phyloP scores from a whole-genome alignment of 2,329 filamentous ascomycete genomes.

The Pseudocercospora ulei region DNA sequence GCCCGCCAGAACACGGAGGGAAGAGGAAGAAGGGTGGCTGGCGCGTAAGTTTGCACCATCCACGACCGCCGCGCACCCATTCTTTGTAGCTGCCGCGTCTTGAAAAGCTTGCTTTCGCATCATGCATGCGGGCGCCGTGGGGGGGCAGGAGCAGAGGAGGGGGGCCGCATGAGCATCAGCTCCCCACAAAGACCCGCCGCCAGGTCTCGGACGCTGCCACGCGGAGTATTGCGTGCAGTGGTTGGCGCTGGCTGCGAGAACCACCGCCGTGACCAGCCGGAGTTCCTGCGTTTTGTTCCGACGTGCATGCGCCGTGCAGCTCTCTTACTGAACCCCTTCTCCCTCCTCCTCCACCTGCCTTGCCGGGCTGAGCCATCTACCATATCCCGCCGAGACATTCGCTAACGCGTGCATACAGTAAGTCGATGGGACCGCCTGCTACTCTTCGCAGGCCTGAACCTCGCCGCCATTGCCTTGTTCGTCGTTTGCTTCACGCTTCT shows the following conservation, averaged over 20 bases:
- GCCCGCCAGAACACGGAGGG: slow-evolving; percentile 70
- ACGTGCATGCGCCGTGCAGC: slow-evolving; percentile 21
- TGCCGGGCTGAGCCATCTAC: slow-evolving; percentile 16
- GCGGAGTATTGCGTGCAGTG: slow-evolving; percentile 21
- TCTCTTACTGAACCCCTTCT: slow-evolving; percentile 14
- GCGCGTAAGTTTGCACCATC: slow-evolving; percentile 59
- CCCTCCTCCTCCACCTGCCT: slow-evolving; percentile 15
- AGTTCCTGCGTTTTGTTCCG: slow-evolving; percentile 28
- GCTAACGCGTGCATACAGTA: slow-evolving; percentile 51
- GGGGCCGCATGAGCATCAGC: slow-evolving; percentile 19
- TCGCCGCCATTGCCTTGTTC: slow-evolving; percentile 84
- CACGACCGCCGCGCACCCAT: slow-evolving; percentile 12
- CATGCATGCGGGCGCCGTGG: slow-evolving; percentile 16
- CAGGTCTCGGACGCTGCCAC: slow-evolving; percentile 22
- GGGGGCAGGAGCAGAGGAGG: slow-evolving; percentile 16
- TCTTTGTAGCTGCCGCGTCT: slow-evolving; percentile 10
- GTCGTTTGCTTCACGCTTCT: slow-evolving; percentile 85
- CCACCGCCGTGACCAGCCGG: slow-evolving; percentile 21
- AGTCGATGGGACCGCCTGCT: slow-evolving; percentile 94
- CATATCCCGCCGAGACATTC: slow-evolving; percentile 30
- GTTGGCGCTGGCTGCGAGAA: slow-evolving; percentile 14
- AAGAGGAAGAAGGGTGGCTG: slow-evolving; percentile 95
- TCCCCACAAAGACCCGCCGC: slow-evolving; percentile 20
- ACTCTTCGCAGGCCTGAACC: slow-evolving; percentile 82
- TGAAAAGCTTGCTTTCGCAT: slow-evolving; percentile 15